phyloP scores from a whole-genome alignment of 2,329 filamentous ascomycete genomes.

The Sporothrix pseudoabietina region DNA sequence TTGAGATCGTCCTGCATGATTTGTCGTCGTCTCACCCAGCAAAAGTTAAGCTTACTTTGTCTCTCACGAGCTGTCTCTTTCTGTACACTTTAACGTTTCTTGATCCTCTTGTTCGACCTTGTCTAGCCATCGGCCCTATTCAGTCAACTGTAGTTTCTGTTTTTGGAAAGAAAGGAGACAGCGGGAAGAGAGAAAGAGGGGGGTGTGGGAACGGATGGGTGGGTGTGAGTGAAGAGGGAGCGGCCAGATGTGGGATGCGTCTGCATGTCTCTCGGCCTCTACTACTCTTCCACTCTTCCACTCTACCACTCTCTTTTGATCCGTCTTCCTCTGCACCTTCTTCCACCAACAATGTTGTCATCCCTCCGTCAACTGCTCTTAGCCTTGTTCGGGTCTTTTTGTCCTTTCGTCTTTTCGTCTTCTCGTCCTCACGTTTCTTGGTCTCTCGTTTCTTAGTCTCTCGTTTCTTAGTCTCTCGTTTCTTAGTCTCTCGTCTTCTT shows the following conservation, averaged over 20 bases:
- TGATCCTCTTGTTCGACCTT: background rate
- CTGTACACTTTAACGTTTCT: background rate
- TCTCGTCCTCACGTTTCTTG: background rate
- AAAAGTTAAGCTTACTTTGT: constrained; percentile 1
- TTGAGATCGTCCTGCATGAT: background rate
- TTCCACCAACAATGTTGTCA: constrained; percentile 7
- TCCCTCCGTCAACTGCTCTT: background rate
- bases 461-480: background rate
- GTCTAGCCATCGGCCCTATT: background rate
- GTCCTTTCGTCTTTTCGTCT: background rate
- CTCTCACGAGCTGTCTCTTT: background rate
- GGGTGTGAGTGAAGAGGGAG: constrained; percentile 2
- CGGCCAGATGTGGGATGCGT: constrained; percentile 16
- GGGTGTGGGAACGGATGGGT: background rate
- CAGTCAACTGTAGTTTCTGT: background rate
- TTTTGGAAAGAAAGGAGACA: constrained; percentile 5
- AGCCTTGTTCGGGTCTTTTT: background rate
- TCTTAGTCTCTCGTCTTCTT: background rate
- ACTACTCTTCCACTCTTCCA: too few species aligned
- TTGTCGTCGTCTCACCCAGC: background rate
- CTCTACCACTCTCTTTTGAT: background rate
- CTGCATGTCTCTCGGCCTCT: constrained; percentile 3
- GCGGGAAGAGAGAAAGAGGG: background rate
- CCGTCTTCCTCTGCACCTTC: background rate
- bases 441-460: background rate